Base-by-base conservation (phyloP, 306 rosid genomes). In the Citrullus mucosospermus region DNA sequence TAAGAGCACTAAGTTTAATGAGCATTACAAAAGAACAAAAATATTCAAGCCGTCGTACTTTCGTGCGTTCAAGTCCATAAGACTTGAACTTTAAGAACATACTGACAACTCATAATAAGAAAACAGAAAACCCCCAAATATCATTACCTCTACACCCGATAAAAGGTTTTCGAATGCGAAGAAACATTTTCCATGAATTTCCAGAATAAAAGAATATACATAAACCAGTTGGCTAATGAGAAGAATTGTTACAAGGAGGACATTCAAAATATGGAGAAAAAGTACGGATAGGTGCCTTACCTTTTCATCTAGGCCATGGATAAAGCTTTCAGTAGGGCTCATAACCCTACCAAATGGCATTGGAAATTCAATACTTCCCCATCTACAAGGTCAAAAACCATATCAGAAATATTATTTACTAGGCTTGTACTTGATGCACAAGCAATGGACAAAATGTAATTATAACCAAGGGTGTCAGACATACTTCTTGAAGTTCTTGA, bases 401-500 rank as follows among this genome's bases (percentile, higher is more conserved):
- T 25, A 20, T 77, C 13, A 55, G 39, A 77, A 25, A 43, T 43
- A 51, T 28, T 6, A n/a, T 51, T 46, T 28, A 15, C 3, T 5
- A 32, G 28, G 44, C 36, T 48, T 48, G 59, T 71, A 48, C 57
- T 50, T 71, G 15, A 22, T 25, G 43, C 58, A 28, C 5, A 9
- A 43, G 39, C 55, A 43, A 77, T 6, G 56, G 39, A 77, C 60
- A 43, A 25, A 59, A 44, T 44, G 51, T 9, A 38, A 41, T 44
- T 18, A 59, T 36, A 84, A 83, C 65, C 30, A 67, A 58, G 43
- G 32, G 43, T 28, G 60, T 7, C 20, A 8, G 38, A 76, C 84
- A 59, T 75, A 95, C 99, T 91, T 95, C 82, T 95, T 95, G 91
- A 95, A 95, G 87, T 95, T 95, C 88, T 92, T 95, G 97, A 95